Evolutionary conservation across 1,284 basidiomycete genomes (phyloP).

Genomic region (Ceratobasidium sp.): DNA sequence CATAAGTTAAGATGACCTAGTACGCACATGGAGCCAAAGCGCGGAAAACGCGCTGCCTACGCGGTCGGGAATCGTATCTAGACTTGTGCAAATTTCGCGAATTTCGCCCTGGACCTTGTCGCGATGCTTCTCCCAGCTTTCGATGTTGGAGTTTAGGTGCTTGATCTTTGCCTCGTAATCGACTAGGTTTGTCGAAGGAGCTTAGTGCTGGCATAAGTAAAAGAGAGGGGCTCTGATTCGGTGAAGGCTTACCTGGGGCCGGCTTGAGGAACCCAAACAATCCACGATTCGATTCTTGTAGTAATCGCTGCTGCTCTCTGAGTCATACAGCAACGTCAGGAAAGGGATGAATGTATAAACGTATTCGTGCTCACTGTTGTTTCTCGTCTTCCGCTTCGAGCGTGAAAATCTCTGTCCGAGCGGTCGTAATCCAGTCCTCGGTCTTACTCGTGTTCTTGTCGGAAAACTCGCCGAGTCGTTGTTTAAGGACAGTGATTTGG

Average conservation of each 20-base stretch:
- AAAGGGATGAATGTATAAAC: not conserved
- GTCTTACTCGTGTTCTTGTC: not conserved
- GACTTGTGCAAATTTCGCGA: constrained; percentile 17
- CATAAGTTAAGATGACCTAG: not conserved
- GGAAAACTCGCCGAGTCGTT: constrained; percentile 10
- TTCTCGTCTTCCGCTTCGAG: not conserved
- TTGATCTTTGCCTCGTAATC: constrained; percentile 10
- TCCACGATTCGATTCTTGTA: not conserved
- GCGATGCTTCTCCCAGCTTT: constrained; percentile 4
- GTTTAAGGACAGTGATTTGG: constrained; percentile 10
- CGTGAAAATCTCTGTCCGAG: constrained; percentile 4
- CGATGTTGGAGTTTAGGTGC: not conserved
- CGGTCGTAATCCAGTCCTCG: not conserved
- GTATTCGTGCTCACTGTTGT: not conserved
- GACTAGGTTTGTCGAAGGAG: not conserved
- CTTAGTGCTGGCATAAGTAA: no score
- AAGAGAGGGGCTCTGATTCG: no score
- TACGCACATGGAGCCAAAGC: constrained; percentile 16
- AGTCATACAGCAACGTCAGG: no score
- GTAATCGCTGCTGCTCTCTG: not conserved
- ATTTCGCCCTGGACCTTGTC: not conserved
- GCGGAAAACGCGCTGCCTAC: constrained; percentile 25
- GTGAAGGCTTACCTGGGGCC: not conserved
- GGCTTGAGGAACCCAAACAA: not conserved
- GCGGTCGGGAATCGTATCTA: constrained; percentile 20